Base-by-base conservation (phyloP, 176 grass and related monocot species). In the Canna indica region DNA sequence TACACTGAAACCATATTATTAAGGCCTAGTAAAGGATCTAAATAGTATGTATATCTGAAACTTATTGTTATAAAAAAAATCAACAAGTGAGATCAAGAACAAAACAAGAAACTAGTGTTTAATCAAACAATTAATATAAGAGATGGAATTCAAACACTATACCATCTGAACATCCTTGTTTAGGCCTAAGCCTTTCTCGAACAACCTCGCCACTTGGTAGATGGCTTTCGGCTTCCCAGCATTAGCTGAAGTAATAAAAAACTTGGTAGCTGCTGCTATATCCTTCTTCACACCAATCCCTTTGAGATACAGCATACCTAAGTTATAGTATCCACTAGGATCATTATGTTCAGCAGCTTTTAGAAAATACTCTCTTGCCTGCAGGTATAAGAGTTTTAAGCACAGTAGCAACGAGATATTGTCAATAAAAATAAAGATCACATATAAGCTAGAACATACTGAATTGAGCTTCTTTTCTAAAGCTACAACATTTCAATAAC, bases 151-250 rank as follows among this genome's bases (percentile, higher is more conserved):
- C 7, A 66, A 66, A 38, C 41, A 70, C 61, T 76, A 62, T 90
- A 99, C 95, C 87, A 86, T 90, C 47, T 94, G 83, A 71, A 99
- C 84, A 83, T 94, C 94, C 76, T 79, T 90, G 87, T 94, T 99
- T 61, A 99, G 86, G 36, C 87, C 84, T 61, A 99, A 78, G 59
- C 90, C 95, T 75, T 85, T 99, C 36, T 99, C 90, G 70, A 90
- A 99, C 75, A 99, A 74, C 63, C 92, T 99, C 22, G 95, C 95
- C 46, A 99, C 80, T 83, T 99, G 95, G 74, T 93, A 99, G 59
- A 99, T 82, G 73, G 95, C 95, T 82, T 99, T 99, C 75, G 95
- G 95, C 44, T 99, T 87, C 56, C 90, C 95, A 22, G 56, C 84
- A 87, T 99, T 88, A 77, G 88, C 90, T 65, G 95, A 90, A 63